Evolutionary conservation across 1,139 yeast genomes (phyloP).

Genomic region (Magnusiomyces sp.): DNA sequence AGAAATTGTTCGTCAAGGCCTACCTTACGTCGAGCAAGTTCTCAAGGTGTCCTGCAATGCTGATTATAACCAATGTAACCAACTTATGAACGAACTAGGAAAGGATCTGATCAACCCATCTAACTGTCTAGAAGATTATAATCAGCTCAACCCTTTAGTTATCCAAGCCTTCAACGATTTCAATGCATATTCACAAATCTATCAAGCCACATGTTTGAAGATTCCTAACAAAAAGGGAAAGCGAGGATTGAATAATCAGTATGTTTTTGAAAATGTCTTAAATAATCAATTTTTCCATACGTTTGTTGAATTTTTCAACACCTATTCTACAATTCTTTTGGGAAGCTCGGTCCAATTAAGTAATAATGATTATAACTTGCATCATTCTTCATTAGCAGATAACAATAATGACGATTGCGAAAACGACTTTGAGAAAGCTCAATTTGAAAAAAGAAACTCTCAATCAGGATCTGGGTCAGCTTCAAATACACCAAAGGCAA

Average conservation of each 20-base stretch:
- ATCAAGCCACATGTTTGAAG: slow-evolving; percentile 26
- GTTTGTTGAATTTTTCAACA: too few species aligned
- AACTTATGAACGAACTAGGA: slow-evolving; percentile 23
- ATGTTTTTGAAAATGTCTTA: neutral
- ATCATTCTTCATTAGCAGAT: too few species aligned
- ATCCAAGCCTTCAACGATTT: slow-evolving; percentile 27
- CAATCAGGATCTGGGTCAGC: neutral
- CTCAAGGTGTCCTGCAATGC: slow-evolving; percentile 26
- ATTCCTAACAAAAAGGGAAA: slow-evolving; percentile 6
- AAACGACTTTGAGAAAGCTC: too few species aligned
- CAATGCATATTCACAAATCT: slow-evolving; percentile 23
- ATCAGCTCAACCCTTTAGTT: slow-evolving; percentile 26
- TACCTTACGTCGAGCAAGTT: slow-evolving; percentile 21
- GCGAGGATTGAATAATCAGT: neutral
- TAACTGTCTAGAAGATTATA: slow-evolving; percentile 22
- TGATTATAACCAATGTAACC: slow-evolving; percentile 19
- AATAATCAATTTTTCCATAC: too few species aligned
- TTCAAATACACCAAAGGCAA: slow-evolving; percentile 6
- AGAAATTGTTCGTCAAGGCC: slow-evolving; percentile 22
- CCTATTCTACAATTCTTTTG: too few species aligned
- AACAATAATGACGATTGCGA: too few species aligned
- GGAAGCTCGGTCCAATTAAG: neutral
- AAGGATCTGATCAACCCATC: slow-evolving; percentile 15
- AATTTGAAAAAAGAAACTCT: too few species aligned
- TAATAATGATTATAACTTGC: too few species aligned